Evolutionary conservation across 1,139 yeast genomes (phyloP).

Genomic region (Blastobotrys aristatus): DNA sequence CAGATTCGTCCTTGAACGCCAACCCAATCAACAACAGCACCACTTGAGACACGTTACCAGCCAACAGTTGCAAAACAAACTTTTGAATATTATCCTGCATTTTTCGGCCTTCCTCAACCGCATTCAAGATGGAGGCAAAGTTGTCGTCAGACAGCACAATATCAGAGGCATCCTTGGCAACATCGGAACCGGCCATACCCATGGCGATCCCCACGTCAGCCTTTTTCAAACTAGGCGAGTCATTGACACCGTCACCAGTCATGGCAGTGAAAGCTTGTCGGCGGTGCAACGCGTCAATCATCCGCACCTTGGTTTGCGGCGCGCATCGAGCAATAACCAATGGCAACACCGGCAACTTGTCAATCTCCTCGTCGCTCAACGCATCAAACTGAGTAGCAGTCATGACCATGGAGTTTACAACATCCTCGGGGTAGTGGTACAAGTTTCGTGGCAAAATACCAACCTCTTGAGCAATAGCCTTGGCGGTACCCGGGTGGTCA

Average conservation of each 20-base stretch:
- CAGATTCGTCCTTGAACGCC: slow-evolving; percentile 57
- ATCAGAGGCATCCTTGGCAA: slow-evolving; percentile 97
- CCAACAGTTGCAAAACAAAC: slow-evolving; percentile 72
- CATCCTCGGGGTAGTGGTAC: slow-evolving; percentile 56
- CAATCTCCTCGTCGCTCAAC: slow-evolving; percentile 61
- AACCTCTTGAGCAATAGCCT: slow-evolving; percentile 81
- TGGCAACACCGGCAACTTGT: slow-evolving; percentile 63
- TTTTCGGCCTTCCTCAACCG: slow-evolving; percentile 77
- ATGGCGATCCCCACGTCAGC: slow-evolving; percentile 97
- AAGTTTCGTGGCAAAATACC: slow-evolving; percentile 85
- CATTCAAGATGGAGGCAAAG: slow-evolving; percentile 70
- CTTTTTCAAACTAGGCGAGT: slow-evolving; percentile 93
- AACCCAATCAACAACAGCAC: slow-evolving; percentile 65
- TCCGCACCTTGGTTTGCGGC: slow-evolving; percentile 90
- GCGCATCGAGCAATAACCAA: slow-evolving; percentile 93
- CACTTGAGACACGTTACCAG: slow-evolving; percentile 77
- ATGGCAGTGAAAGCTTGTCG: slow-evolving; percentile 96
- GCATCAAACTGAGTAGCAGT: slow-evolving; percentile 77
- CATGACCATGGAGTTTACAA: slow-evolving; percentile 62
- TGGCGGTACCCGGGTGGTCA: slow-evolving; percentile 90
- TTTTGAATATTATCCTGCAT: slow-evolving; percentile 79
- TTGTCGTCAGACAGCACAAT: slow-evolving; percentile 84
- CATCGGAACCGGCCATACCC: slow-evolving; percentile 97
- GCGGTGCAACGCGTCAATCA: slow-evolving; percentile 84
- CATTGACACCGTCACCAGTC: slow-evolving; percentile 99